Evolutionary conservation across 2,329 filamentous ascomycete species (phyloP).

Genomic region (Bipolaris oryzae): DNA sequence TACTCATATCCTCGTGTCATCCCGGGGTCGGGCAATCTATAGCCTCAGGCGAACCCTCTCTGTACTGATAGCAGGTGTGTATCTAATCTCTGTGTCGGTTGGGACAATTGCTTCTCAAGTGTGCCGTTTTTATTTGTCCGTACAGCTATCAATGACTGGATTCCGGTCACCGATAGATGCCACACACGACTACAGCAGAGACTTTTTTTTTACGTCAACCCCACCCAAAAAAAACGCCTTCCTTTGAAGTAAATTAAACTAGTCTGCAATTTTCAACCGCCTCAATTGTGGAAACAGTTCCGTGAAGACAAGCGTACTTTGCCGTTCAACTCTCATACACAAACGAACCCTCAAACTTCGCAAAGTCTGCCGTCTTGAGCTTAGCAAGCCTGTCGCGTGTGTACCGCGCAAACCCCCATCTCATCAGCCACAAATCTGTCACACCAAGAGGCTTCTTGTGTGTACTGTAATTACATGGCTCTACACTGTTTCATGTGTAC

Average conservation of each 20-base stretch:
- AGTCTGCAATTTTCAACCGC: too few relatives aligned
- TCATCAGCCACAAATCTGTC: too few relatives aligned
- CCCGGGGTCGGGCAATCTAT: not conserved
- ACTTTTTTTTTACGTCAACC: too few relatives aligned
- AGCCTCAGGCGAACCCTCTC: not conserved
- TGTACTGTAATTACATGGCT: not conserved
- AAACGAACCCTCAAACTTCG: too few relatives aligned
- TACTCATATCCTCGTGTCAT: not conserved
- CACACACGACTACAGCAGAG: not conserved
- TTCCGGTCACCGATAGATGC: not conserved
- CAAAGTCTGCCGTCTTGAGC: too few relatives aligned
- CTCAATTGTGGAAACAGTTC: too few relatives aligned
- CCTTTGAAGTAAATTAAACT: too few relatives aligned
- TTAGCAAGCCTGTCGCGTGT: too few relatives aligned
- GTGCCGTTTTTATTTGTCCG: not conserved
- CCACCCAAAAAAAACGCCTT: too few relatives aligned
- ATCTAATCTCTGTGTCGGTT: not conserved
- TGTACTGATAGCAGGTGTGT: not conserved
- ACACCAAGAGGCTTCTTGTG: not conserved
- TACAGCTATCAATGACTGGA: not conserved
- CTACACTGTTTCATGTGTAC: not conserved
- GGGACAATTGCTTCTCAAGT: not conserved
- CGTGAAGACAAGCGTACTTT: too few relatives aligned
- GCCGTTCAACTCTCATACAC: too few relatives aligned
- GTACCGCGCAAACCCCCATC: too few relatives aligned